These are phyloP conservation scores for Thalassiosira profunda DNA, from an alignment of 108 stramenopile genomes.

Conservation along the genomic window DNA sequence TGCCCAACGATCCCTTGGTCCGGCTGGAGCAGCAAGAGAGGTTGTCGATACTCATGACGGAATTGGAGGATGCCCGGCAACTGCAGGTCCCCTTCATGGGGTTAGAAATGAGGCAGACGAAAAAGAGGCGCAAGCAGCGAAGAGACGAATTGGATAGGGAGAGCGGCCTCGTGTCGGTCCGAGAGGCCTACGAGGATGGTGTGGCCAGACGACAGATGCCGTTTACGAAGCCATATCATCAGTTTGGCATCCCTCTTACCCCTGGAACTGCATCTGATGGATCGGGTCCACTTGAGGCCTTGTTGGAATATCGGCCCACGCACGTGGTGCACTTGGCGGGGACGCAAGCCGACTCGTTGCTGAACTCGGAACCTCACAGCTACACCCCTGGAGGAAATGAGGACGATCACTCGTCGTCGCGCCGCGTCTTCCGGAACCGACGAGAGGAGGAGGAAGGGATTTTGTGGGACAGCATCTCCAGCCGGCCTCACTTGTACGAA, in stretches of 20 bases:
- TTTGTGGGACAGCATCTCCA: conserved; percentile 19
- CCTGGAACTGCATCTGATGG: conserved; percentile 27
- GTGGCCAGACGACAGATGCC: neutral
- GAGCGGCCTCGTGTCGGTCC: neutral
- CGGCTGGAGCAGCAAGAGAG: conserved; percentile 62
- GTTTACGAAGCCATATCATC: conserved; percentile 6
- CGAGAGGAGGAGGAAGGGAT: conserved; percentile 37
- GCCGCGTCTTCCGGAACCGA: conserved; percentile 28
- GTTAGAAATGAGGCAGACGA: conserved; percentile 50
- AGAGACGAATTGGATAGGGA: conserved; percentile 22
- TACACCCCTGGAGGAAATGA: no score
- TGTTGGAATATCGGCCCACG: conserved; percentile 58
- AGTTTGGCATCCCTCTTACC: conserved; percentile 27
- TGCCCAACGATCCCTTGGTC: conserved; percentile 69
- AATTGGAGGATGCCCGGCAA: conserved; percentile 35
- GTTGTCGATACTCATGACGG: conserved; percentile 47
- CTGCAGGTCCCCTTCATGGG: conserved; percentile 60
- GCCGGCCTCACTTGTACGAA: conserved; percentile 53
- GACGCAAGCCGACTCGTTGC: conserved; percentile 51
- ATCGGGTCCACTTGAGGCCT: conserved; percentile 26
- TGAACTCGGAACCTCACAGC: conserved; percentile 39
- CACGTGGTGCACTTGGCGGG: conserved; percentile 82
- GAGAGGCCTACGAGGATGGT: neutral
- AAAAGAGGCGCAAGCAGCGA: neutral
- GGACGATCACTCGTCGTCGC: neutral